Evolutionary conservation across 495 filamentous ascomycete species (phyloP).

Genomic region (Niebla homalea): DNA sequence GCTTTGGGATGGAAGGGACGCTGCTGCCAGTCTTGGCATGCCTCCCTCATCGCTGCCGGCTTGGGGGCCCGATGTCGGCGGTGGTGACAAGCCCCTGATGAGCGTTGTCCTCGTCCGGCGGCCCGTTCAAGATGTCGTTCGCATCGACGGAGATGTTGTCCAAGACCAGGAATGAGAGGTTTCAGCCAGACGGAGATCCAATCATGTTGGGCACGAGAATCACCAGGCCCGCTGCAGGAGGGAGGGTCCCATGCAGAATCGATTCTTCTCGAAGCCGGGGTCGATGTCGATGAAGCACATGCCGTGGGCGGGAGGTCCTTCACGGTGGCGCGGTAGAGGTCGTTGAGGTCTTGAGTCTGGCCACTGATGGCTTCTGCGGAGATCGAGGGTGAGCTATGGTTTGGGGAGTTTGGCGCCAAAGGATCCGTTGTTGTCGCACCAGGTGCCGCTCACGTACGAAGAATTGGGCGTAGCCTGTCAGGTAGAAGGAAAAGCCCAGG

Average conservation of each 20-base stretch:
- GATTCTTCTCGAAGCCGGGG: neutral
- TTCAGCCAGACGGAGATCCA: slow-evolving; percentile 2
- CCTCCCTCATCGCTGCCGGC: neutral
- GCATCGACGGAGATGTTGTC: neutral
- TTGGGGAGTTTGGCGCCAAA: neutral
- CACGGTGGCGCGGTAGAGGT: slow-evolving; percentile 1
- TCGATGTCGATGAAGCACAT: slow-evolving; percentile 3
- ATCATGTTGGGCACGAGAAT: neutral
- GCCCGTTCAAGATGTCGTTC: neutral
- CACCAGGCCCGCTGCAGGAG: neutral
- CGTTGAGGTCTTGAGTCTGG: slow-evolving; percentile 1
- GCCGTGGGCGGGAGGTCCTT: neutral
- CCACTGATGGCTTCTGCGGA: slow-evolving; percentile 8
- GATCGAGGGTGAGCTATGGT: neutral
- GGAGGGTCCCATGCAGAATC: slow-evolving; percentile 2
- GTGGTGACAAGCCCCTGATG: neutral
- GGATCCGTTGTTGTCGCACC: neutral
- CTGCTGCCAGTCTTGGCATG: neutral
- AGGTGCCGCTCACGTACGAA: slow-evolving; percentile 1
- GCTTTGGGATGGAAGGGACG: slow-evolving; percentile 2
- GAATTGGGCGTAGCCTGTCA: slow-evolving; percentile 10
- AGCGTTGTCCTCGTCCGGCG: neutral
- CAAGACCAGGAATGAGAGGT: neutral
- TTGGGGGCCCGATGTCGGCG: neutral
- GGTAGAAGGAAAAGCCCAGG: slow-evolving; percentile 3